phyloP scores from a whole-genome alignment of 192 early-diverging fungal species.

The Thamnidium elegans region DNA sequence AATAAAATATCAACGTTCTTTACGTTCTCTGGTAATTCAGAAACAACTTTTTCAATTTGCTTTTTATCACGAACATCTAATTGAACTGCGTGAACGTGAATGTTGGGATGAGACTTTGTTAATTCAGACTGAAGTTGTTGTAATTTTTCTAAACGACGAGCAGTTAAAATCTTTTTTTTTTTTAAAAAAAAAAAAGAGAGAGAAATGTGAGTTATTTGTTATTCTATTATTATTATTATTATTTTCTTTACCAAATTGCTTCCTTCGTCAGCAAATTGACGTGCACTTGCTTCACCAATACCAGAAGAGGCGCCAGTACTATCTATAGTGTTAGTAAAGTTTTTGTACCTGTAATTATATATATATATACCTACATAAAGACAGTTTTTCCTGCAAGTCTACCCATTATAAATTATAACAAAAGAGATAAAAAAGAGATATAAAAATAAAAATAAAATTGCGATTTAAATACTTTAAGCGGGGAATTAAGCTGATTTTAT shows the following conservation, averaged over 20 bases:
- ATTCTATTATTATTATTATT: neutral
- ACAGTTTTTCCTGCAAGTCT: constrained; percentile 36
- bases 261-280: constrained; percentile 63
- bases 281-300: constrained; percentile 69
- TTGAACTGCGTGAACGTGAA: constrained; percentile 57
- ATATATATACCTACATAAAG: constrained; percentile 27
- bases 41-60: constrained; percentile 47
- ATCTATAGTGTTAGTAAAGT: constrained; percentile 8
- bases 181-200: no score
- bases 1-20: constrained; percentile 76
- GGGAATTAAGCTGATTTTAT: no score
- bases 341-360: neutral
- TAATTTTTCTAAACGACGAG: constrained; percentile 64
- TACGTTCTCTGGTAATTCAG: constrained; percentile 52
- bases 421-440: no score
- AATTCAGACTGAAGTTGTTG: constrained; percentile 55
- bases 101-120: constrained; percentile 37
- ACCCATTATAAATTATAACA: constrained; percentile 12
- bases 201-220: neutral
- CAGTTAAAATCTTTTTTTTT: constrained; percentile 53
- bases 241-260: constrained; percentile 47
- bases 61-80: constrained; percentile 70
- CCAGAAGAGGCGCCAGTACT: constrained; percentile 70
- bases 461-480: no score
- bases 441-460: no score